phyloP scores from a whole-genome alignment of 2,329 filamentous ascomycete genomes.

The Phialemoniopsis sp. region DNA sequence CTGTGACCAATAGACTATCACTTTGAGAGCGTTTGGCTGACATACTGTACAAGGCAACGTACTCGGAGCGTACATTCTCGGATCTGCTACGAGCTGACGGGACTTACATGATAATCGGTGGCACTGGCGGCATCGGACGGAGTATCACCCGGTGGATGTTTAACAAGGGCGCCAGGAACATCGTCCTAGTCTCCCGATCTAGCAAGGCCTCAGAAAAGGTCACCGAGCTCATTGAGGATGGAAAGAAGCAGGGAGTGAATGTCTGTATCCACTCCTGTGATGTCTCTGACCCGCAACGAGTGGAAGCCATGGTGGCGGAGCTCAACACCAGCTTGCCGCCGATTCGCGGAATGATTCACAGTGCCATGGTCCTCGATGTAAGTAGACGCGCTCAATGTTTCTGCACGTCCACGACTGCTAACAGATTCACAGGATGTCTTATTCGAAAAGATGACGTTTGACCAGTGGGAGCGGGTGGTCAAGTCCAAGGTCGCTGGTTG shows the following conservation, averaged over 20 bases:
- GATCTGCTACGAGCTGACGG: slow-evolving; percentile 8
- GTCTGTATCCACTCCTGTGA: slow-evolving; percentile 8
- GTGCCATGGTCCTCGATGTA: slow-evolving; percentile 12
- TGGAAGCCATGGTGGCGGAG: slow-evolving; percentile 7
- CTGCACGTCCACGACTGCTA: not conserved
- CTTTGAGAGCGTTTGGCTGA: not conserved
- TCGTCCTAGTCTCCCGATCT: slow-evolving; percentile 10
- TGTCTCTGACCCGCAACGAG: slow-evolving; percentile 6
- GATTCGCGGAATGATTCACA: slow-evolving; percentile 13
- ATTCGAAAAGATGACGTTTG: slow-evolving; percentile 11
- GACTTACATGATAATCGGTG: slow-evolving; percentile 15
- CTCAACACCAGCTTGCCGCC: slow-evolving; percentile 9
- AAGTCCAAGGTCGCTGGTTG: slow-evolving; percentile 20
- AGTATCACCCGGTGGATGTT: slow-evolving; percentile 14
- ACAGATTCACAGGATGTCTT: slow-evolving; percentile 10
- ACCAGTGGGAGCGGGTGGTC: slow-evolving; percentile 10
- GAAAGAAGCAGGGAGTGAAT: slow-evolving; percentile 2
- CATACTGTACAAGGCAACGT: not conserved
- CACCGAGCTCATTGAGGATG: slow-evolving; percentile 8
- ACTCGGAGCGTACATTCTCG: slow-evolving; percentile 3
- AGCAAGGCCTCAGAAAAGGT: slow-evolving; percentile 7
- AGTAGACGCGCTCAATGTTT: slow-evolving; percentile 1
- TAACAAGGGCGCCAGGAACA: slow-evolving; percentile 11
- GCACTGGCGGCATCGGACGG: slow-evolving; percentile 15
- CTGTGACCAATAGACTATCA: not conserved